phyloP scores from a whole-genome alignment of 352 stramenopile species.

The Phytophthora idaei region DNA sequence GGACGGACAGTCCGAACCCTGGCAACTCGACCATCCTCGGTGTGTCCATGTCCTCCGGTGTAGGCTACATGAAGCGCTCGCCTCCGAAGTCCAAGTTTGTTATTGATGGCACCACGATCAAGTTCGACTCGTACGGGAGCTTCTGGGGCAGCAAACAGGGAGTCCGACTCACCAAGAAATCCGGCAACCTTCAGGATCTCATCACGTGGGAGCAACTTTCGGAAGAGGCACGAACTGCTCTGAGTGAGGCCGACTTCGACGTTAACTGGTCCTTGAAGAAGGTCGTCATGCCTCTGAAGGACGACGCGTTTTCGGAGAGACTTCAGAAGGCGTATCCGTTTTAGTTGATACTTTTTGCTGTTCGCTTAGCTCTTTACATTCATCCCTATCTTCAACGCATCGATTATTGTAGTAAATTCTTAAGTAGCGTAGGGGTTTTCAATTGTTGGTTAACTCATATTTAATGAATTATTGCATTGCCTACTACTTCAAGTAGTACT shows the following conservation, averaged over 20 bases:
- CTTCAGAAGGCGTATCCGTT: constrained; percentile 4
- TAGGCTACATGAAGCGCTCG: neutral
- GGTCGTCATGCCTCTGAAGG: neutral
- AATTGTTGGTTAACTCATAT: too few relatives aligned
- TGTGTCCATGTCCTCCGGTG: neutral
- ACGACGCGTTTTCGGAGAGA: neutral
- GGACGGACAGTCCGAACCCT: constrained; percentile 1
- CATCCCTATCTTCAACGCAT: too few relatives aligned
- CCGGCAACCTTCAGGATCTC: neutral
- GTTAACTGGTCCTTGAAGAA: neutral
- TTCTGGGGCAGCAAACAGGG: constrained; percentile 3
- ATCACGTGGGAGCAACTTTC: constrained; percentile 4
- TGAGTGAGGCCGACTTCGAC: neutral
- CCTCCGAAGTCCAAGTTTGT: constrained; percentile 1
- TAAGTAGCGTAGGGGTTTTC: too few relatives aligned
- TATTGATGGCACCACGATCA: constrained; percentile 3
- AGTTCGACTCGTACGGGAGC: neutral
- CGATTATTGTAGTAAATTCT: too few relatives aligned
- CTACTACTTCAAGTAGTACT: too few relatives aligned
- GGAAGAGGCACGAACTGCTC: neutral
- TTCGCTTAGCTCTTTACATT: too few relatives aligned
- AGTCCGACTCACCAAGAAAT: neutral
- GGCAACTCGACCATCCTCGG: constrained; percentile 4
- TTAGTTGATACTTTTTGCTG: neutral
- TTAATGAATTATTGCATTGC: too few relatives aligned